These are phyloP conservation scores for Coemansia umbellata DNA, from an alignment of 192 early-diverging fungal species.

Conservation along the genomic window DNA sequence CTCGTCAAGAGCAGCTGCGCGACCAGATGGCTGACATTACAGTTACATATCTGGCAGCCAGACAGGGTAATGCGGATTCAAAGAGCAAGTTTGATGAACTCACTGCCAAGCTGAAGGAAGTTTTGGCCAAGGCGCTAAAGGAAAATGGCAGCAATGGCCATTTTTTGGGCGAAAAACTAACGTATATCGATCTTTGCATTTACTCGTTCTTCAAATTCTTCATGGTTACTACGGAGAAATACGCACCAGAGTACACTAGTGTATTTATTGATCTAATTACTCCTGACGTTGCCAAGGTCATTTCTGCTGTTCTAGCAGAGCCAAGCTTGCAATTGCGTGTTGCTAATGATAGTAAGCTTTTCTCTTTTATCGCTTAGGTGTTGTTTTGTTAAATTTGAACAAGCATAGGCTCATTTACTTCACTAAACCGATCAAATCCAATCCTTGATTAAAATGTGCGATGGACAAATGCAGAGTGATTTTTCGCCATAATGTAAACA, in stretches of 20 bases:
- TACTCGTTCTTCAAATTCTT: constrained; percentile 21
- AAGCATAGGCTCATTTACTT: too few relatives aligned
- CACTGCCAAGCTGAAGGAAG: constrained; percentile 16
- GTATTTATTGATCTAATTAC: background rate
- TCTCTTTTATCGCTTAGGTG: background rate
- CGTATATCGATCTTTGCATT: constrained; percentile 38
- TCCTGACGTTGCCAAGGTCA: background rate
- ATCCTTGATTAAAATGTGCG: too few relatives aligned
- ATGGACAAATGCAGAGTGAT: too few relatives aligned
- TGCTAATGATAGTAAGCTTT: background rate
- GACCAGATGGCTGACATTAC: constrained; percentile 9
- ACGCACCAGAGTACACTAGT: background rate
- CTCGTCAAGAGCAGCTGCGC: constrained; percentile 30
- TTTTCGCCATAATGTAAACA: too few relatives aligned
- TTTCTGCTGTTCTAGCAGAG: background rate
- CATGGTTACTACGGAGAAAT: background rate
- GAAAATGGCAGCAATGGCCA: constrained; percentile 56
- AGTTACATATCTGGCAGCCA: background rate
- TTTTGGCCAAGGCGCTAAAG: constrained; percentile 36
- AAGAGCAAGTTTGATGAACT: constrained; percentile 15
- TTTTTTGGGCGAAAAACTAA: constrained; percentile 41
- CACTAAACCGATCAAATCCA: too few relatives aligned
- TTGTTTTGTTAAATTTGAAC: too few relatives aligned
- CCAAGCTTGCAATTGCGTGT: background rate
- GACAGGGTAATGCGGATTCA: constrained; percentile 18